A percentile compares a stretch with the other conserved stretches of the same genome.
These are phyloP conservation scores for sorghum (Sorghum bicolor) DNA, from an alignment of 176 grass and related monocot genomes.

Conservation along the genomic window Sorghum_bicolor_NCBIv3 NC_012870.2:79296501-79297000, in stretches of 20 bases:
- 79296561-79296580: background rate
- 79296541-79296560: background rate
- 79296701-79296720: conserved; percentile 62
- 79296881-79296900: background rate
- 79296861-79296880: background rate
- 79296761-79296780: background rate
- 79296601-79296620: background rate
- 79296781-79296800: background rate
- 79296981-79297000: background rate
- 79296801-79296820: background rate
- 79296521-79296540: background rate
- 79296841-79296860: background rate
- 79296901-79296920: background rate
- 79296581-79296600: background rate
- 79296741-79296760: conserved; percentile 84
- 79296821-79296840: background rate
- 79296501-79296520: background rate
- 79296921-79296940: conserved; percentile 11
- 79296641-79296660: conserved; percentile 78
- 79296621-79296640: conserved; percentile 79
- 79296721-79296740: conserved; percentile 66
- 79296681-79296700: conserved; percentile 38
- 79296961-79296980: too few species aligned
- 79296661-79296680: conserved; percentile 72
- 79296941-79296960: background rate